These are phyloP conservation scores for Colletotrichum sp. DNA, from an alignment of 2,329 filamentous ascomycete species.

Conservation along the genomic window DNA sequence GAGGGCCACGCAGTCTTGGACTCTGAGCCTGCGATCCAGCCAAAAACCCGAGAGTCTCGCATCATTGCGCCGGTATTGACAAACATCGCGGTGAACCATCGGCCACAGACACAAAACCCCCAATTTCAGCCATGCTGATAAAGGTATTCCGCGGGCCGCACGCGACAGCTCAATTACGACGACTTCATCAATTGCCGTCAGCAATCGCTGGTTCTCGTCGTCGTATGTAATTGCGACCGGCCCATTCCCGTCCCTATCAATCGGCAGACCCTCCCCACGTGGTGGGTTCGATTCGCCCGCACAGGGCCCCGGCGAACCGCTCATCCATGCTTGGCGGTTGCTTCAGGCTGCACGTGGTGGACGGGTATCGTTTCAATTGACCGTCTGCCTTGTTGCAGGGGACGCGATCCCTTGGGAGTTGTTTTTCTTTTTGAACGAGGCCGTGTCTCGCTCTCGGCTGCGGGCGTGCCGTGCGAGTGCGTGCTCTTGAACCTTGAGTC, in stretches of 20 bases:
- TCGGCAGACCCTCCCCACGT: constrained; percentile 6
- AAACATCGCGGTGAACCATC: not conserved
- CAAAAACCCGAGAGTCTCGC: not conserved
- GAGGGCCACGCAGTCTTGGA: not conserved
- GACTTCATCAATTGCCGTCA: not conserved
- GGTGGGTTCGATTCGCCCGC: constrained; percentile 12
- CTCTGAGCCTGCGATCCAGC: not conserved
- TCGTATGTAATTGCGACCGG: not conserved
- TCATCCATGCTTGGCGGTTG: constrained; percentile 4
- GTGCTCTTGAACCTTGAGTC: not conserved
- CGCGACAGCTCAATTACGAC: not conserved
- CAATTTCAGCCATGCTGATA: not conserved
- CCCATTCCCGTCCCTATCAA: constrained; percentile 8
- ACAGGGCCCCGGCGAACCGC: not conserved
- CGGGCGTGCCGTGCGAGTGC: not conserved
- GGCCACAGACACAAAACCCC: not conserved
- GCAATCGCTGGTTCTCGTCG: not conserved
- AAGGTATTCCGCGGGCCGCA: not conserved
- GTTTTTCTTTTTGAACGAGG: not conserved
- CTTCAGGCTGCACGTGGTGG: not conserved
- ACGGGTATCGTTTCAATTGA: not conserved
- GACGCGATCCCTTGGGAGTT: not conserved
- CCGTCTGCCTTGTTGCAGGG: not conserved
- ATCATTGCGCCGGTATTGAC: not conserved
- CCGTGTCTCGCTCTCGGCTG: not conserved